Conservation (phyloP, 495 filamentous ascomycete genomes). For the Sordaria brevicollis region DNA sequence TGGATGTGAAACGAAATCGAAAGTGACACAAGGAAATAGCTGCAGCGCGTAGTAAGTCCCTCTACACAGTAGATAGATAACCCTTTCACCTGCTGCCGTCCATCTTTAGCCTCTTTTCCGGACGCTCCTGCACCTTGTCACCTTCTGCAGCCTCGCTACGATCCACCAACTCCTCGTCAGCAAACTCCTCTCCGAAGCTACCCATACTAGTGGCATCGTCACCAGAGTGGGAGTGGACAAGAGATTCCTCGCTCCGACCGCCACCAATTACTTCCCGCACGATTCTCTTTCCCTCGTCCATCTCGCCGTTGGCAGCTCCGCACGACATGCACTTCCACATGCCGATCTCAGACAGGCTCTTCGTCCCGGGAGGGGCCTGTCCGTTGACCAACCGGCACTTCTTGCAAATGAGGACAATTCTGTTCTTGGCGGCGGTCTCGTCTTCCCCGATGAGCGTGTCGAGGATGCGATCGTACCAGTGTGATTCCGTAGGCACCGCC, state of each 20-base stretch:
- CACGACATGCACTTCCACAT: conserved; percentile 85
- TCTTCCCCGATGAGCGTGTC: conserved; percentile 93
- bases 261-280: conserved; percentile 37
- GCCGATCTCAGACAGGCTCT: conserved; percentile 67
- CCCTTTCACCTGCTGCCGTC: neutral
- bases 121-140: neutral
- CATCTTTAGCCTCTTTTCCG: neutral
- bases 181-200: neutral
- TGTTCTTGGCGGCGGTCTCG: conserved; percentile 83
- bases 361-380: conserved; percentile 83
- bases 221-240: neutral
- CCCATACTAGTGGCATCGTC: neutral
- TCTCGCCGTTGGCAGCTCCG: conserved; percentile 71
- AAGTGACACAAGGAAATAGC: neutral
- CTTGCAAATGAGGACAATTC: conserved; percentile 77
- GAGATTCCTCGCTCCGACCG: neutral
- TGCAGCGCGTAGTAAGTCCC: neutral
- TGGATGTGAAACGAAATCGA: neutral
- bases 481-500: conserved; percentile 38
- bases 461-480: conserved; percentile 91
- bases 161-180: neutral
- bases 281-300: conserved; percentile 54
- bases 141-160: neutral
- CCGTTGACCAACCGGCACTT: conserved; percentile 87
- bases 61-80: neutral